Base-by-base conservation (phyloP, 352 stramenopile species). In the Blastocystis sp. region DNA sequence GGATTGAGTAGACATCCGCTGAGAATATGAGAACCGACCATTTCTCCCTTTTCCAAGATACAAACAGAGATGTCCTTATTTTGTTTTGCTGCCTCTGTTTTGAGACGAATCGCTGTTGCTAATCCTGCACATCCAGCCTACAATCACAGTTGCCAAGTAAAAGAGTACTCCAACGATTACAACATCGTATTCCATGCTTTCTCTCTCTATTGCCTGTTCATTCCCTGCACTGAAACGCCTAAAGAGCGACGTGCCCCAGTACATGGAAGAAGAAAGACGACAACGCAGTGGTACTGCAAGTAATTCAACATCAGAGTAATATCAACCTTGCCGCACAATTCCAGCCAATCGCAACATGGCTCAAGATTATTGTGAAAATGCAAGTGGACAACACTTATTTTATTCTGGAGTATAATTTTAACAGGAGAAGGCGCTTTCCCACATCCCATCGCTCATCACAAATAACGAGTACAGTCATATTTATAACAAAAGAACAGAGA, bases 1-100 rank as follows among this genome's bases (percentile, higher is more conserved):
- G 97, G 95, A 93, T 99, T 96, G 91, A 99, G 98, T 53, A 99
- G 96, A 91, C 99, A 98, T 64, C 96, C 96, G 45, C 95, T 98
- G 53, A 99, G 84, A 73, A 99, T 98, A 92, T 99, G 97, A 37
- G 95, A 96, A 43, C 97, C 97, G 73, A 99, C 94, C 90, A 98
- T 96, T 0, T 94, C 94, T 50, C 94, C 95, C 90, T 98, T 98
- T 90, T 98, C 95, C 20, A 98, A 92, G 61, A 98, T 93, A 90
- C 95, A 98, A 50, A 98, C 95, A 45, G 93, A 96, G 43, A 98
- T 90, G 50, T 99, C 97, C 59, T 93, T 95, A 90, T 94, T 94
- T 75, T 97, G 94, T 90, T 98, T 93, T 13, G 92, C 91, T 90
- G 93, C 96, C 13, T 99, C 92, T 92, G 99, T 97, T 92, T 98